Base-by-base conservation (phyloP, 345 rosid genomes). In the Dipteronia dyeriana region DNA sequence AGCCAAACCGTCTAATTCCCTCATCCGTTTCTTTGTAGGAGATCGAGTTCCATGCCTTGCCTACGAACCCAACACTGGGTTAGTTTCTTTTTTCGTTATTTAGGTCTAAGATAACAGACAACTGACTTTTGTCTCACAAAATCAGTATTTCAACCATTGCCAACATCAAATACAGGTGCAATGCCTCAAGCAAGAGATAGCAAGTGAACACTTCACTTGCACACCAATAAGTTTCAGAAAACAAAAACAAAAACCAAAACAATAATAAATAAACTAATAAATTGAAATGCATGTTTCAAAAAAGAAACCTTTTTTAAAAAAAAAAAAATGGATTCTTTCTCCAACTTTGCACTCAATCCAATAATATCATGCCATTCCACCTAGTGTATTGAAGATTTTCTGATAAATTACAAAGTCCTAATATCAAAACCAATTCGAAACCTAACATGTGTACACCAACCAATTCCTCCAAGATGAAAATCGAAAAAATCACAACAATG, bases 11-110 rank as follows among this genome's bases (percentile, higher is more conserved):
- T 92, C 95, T 75, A 96, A 71, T 77, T 94, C 98, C 75, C 85
- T 79, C 85, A 89, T 86, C 73, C 97, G 85, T 70, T 92, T 94
- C 85, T 88, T 90, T n/a, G 98, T 92, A 3, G 99, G 99, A 71
- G 97, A 85, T 66, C 97, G 98, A 79, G 99, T 92, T 61, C 99
- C 98, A 71, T 94, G 99, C 80, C 99, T 90, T 82, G 97, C 95
- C 99, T 96, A 79, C 9, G 49, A 57, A 74, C 47, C 9, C 13
- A 69, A 64, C 78, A 34, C 4, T 9, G 4, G 2, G 70, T 62
- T 70, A 78, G 16, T 17, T 7, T 64, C 16, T 9, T 45, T 57
- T 45, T 16, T 10, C 1, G 25, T 38, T 31, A 38, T 65, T 41
- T 53, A 45, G 62, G 45, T 47, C 14, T 60, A 59, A 17, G 12